Conservation (phyloP, 1,284 basidiomycete species). For the Entoloma clypeatum region DNA sequence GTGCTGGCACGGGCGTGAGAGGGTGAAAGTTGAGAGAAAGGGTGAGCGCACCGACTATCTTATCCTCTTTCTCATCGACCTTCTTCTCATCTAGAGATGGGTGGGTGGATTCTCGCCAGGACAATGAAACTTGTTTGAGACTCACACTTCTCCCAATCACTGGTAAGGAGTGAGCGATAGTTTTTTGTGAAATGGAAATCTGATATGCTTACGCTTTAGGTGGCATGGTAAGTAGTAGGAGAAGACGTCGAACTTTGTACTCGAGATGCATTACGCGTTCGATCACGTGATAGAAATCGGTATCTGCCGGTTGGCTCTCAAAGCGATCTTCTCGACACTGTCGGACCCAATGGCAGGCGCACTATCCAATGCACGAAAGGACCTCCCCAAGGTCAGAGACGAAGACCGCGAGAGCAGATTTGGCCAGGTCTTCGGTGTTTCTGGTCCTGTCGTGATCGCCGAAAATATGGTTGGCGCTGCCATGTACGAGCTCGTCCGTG, state of each 20-base stretch:
- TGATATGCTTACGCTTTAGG: conserved; percentile 67
- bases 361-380: conserved; percentile 84
- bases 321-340: not conserved
- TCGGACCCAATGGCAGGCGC: conserved; percentile 74
- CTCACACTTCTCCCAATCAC: conserved; percentile 97
- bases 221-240: conserved; percentile 52
- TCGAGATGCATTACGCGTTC: conserved; percentile 32
- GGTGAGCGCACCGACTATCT: conserved; percentile 74
- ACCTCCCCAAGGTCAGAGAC: conserved; percentile 83
- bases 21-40: not conserved
- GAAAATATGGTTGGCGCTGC: conserved; percentile 95
- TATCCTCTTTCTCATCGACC: conserved; percentile 78
- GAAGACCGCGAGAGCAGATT: conserved; percentile 88
- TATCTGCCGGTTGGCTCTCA: conserved; percentile 21
- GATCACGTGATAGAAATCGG: conserved; percentile 34
- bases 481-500: conserved; percentile 96
- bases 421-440: conserved; percentile 91
- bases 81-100: conserved; percentile 70
- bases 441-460: conserved; percentile 94
- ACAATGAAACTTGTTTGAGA: conserved; percentile 14
- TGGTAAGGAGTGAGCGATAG: conserved; percentile 29
- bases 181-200: conserved; percentile 13
- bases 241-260: not conserved
- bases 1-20: conserved; percentile 46
- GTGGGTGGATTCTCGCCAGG: conserved; percentile 12